These are phyloP conservation scores for Pleurotus sapidus DNA, from an alignment of 768 basidiomycete species.

Conservation along the genomic window DNA sequence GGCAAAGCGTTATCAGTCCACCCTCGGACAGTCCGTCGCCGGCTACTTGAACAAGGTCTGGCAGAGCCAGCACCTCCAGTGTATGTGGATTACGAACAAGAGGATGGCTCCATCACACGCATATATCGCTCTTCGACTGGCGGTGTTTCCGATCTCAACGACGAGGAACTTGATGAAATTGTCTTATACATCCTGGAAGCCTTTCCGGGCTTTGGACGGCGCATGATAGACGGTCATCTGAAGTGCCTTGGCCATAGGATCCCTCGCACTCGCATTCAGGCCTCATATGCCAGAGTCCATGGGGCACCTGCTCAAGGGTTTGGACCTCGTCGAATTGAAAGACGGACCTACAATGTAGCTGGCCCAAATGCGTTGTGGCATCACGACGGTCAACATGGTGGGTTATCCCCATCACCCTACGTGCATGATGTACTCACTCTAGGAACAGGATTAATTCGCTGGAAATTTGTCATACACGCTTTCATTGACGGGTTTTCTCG, in stretches of 20 bases:
- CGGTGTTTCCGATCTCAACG: slow-evolving; percentile 10
- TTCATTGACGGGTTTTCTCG: slow-evolving; percentile 37
- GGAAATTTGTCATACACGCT: slow-evolving; percentile 30
- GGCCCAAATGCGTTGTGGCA: slow-evolving; percentile 29
- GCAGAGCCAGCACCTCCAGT: slow-evolving; percentile 14
- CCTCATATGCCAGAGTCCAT: slow-evolving; percentile 17
- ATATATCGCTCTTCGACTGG: slow-evolving; percentile 6
- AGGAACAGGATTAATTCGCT: slow-evolving; percentile 26
- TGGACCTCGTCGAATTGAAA: slow-evolving; percentile 14
- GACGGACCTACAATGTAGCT: slow-evolving; percentile 19
- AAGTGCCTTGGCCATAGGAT: slow-evolving; percentile 14
- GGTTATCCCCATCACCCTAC: neutral
- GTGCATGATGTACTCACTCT: too few species aligned
- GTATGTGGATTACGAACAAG: slow-evolving; percentile 10
- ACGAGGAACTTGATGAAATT: slow-evolving; percentile 20
- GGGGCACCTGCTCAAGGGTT: slow-evolving; percentile 15
- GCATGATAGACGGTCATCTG: slow-evolving; percentile 21
- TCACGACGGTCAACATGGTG: slow-evolving; percentile 30
- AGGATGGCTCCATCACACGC: slow-evolving; percentile 7
- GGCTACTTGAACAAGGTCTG: slow-evolving; percentile 15
- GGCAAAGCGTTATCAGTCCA: slow-evolving; percentile 8
- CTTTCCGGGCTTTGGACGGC: slow-evolving; percentile 22
- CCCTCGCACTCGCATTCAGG: slow-evolving; percentile 15
- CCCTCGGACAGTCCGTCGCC: slow-evolving; percentile 14
- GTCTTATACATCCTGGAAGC: slow-evolving; percentile 16